These are phyloP conservation scores for Fusarium sp. DNA, from an alignment of 2,329 filamentous ascomycete species.

Conservation along the genomic window DNA sequence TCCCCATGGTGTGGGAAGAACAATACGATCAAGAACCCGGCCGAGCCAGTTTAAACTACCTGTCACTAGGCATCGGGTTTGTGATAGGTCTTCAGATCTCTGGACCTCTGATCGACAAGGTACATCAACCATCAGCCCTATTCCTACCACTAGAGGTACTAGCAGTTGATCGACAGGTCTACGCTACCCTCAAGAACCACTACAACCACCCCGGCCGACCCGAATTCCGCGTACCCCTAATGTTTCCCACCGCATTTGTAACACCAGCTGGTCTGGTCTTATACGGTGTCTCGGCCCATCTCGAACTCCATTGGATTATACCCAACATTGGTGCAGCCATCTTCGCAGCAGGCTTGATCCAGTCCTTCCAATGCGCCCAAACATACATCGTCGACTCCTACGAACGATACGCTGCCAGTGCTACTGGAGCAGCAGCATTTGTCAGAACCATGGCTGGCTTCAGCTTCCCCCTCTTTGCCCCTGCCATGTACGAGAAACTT, in stretches of 20 bases:
- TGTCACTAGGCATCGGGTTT: slow-evolving; percentile 63
- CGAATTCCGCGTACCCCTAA: slow-evolving; percentile 51
- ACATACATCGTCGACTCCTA: slow-evolving; percentile 69
- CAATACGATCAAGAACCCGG: slow-evolving; percentile 61
- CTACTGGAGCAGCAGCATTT: slow-evolving; percentile 66
- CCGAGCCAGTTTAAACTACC: slow-evolving; percentile 62
- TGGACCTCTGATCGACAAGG: slow-evolving; percentile 52
- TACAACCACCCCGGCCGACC: slow-evolving; percentile 47
- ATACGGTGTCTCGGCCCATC: slow-evolving; percentile 61
- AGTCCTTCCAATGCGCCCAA: slow-evolving; percentile 68
- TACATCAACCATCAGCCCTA: not conserved
- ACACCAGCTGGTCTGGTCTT: slow-evolving; percentile 62
- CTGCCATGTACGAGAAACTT: slow-evolving; percentile 52
- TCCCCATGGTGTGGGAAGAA: slow-evolving; percentile 60
- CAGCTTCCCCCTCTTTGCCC: slow-evolving; percentile 69
- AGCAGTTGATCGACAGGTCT: slow-evolving; percentile 37
- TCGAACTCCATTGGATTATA: slow-evolving; percentile 61
- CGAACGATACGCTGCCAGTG: slow-evolving; percentile 51
- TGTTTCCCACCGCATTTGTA: slow-evolving; percentile 52
- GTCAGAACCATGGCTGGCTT: slow-evolving; percentile 68
- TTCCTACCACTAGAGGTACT: not conserved
- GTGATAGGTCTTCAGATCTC: slow-evolving; percentile 69
- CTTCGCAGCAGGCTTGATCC: slow-evolving; percentile 63
- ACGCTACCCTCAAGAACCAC: slow-evolving; percentile 38
- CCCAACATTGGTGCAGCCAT: slow-evolving; percentile 67